Conservation (phyloP, 1,139 yeast species). For the Wickerhamomyces sp. region DNA sequence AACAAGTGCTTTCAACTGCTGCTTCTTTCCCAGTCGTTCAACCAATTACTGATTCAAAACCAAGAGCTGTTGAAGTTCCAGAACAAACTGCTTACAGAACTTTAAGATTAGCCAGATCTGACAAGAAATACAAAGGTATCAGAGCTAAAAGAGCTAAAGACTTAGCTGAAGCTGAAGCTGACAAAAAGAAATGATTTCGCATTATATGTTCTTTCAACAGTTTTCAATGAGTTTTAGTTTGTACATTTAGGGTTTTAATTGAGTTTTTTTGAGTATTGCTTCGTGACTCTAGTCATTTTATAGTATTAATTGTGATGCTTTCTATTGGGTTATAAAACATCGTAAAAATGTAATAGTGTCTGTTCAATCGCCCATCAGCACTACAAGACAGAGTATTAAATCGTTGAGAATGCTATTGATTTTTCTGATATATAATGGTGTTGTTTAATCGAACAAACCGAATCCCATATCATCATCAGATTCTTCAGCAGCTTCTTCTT, state of each 20-base stretch:
- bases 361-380: too few species aligned
- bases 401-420: background rate
- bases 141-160: conserved; percentile 97
- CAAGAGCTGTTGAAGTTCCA: conserved; percentile 90
- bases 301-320: background rate
- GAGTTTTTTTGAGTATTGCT: background rate
- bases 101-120: conserved; percentile 91
- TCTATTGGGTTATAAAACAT: background rate
- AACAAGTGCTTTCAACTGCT: conserved; percentile 69
- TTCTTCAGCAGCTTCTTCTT: conserved; percentile 47
- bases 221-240: conserved; percentile 2
- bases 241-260: conserved; percentile 2
- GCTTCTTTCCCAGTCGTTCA: conserved; percentile 92
- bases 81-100: conserved; percentile 93
- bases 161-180: conserved; percentile 98
- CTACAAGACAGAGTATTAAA: background rate
- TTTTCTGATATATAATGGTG: conserved; percentile 3
- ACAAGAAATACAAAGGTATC: conserved; percentile 89
- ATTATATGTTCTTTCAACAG: background rate
- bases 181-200: conserved; percentile 66
- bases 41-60: conserved; percentile 63
- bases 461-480: conserved; percentile 85
- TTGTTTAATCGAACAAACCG: conserved; percentile 60
- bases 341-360: too few species aligned
- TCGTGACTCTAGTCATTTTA: background rate